Base-by-base conservation (phyloP, 225 moss, liverwort and hornwort species). In the Sphagnum tenellum region DNA sequence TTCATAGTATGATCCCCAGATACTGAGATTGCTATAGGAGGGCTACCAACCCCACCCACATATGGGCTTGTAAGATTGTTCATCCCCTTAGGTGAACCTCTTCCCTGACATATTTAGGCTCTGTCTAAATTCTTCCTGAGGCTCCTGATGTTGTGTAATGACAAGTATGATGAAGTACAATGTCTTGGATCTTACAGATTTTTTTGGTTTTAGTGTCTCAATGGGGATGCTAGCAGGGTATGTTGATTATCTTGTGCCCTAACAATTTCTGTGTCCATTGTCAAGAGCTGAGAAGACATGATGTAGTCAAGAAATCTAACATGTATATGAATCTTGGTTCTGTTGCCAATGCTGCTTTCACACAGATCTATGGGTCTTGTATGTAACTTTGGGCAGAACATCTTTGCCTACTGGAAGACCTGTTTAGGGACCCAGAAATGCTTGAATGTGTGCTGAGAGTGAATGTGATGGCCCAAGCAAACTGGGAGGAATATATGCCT, bases 1-100 rank as follows among this genome's bases (percentile, higher is more conserved):
- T n/a, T n/a, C n/a, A 76, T 75, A 90, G 56, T 90, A 90, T 46
- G 94, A 54, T 90, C 90, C 64, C 79, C 90, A 55, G 94, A 94
- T 69, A 94, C 88, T 6, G 94, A 94, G 73, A 90, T 94, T 72
- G 90, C 94, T 3, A 85, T 90, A 79, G 94, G 94, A 29, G 70
- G 85, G 76, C 6, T 94, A 82, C 60, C 94, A 94, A 74, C 90
- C 88, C 45, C 73, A 81, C 60, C 60, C 62, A 81, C 72, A 71
- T 76, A 11, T 89, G 87, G 86, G 75, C 76, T 49, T 72, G 67
- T 46, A 72, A 79, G 55, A 47, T 60, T 5, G 77, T 65, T 12
- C 90, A 94, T 65, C 94, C 94, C 48, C 76, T 71, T 57, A 88
- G 90, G 94, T 93, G 56, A 72, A 76, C 57, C 60, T 4, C 53